Evolutionary conservation across 441 rosid genomes (phyloP).

Genomic region (Eugenia klotzschiana): DNA sequence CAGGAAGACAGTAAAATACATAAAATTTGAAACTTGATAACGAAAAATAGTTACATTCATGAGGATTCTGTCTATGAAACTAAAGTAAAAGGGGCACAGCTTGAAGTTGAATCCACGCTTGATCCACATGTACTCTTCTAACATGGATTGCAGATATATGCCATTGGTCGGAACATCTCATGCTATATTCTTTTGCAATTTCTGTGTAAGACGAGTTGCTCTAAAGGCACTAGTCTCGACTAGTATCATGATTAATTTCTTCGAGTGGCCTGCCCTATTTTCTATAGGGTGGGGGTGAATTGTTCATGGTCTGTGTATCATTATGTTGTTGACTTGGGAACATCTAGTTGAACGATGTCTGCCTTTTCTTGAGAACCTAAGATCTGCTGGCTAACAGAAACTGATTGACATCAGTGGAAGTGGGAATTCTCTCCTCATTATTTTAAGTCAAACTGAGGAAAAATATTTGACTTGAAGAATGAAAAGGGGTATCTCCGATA

Average conservation of each 20-base stretch:
- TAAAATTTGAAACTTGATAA: not conserved
- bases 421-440: not conserved
- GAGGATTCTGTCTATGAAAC: not conserved
- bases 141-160: not conserved
- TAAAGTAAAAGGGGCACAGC: not conserved
- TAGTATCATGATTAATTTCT: not conserved
- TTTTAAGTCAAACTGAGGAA: not conserved
- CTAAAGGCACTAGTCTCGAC: not conserved
- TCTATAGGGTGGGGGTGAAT: not conserved
- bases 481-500: not conserved
- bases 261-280: not conserved
- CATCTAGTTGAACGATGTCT: not conserved
- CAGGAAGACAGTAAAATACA: not conserved
- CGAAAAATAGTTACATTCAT: not conserved
- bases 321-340: not conserved
- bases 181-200: not conserved
- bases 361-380: not conserved
- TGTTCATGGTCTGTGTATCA: not conserved
- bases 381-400: not conserved
- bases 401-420: not conserved
- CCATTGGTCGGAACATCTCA: not conserved
- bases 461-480: not conserved
- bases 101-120: not conserved
- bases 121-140: not conserved
- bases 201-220: not conserved